Evolutionary conservation across 306 rosid genomes (phyloP).

Genomic region (Citrullus mucosospermus): DNA sequence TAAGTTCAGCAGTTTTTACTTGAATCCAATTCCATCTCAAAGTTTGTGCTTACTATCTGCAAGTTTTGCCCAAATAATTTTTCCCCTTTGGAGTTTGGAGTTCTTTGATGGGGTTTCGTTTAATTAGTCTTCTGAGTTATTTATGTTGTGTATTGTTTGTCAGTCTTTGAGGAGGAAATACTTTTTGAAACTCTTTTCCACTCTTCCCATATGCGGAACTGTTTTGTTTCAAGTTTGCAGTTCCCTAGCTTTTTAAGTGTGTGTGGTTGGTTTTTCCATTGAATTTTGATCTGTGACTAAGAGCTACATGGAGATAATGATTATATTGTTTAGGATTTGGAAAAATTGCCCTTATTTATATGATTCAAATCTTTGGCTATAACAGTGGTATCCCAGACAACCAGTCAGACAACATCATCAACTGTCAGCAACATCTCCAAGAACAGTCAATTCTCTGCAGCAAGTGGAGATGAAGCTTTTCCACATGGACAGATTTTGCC

Average conservation of each 20-base stretch:
- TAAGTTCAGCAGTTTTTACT: slow-evolving; percentile 1
- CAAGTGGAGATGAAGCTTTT: slow-evolving; percentile 31
- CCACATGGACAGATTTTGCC: slow-evolving; percentile 66
- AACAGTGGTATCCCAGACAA: slow-evolving; percentile 35
- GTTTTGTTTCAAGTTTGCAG: not conserved
- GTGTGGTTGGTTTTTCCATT: not conserved
- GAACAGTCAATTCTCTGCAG: slow-evolving; percentile 50
- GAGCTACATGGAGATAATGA: not conserved
- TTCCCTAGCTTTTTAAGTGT: not conserved
- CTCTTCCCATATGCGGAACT: not conserved
- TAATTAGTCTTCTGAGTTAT: not conserved
- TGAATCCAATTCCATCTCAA: not conserved
- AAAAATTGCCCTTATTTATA: not conserved
- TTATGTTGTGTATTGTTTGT: not conserved
- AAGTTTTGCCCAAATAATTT: not conserved
- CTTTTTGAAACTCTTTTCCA: not conserved
- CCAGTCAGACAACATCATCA: slow-evolving; percentile 37
- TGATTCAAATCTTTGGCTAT: slow-evolving; percentile 4
- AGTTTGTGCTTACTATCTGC: not conserved
- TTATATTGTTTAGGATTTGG: not conserved
- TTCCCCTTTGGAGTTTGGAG: not conserved
- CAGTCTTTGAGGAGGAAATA: not conserved
- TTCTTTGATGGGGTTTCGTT: not conserved
- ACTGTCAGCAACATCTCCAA: slow-evolving; percentile 34
- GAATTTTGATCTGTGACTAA: slow-evolving; percentile 1